Evolutionary conservation across 176 grass and related monocot species (phyloP).

Genomic region (Rhipidocladum racemiflorum): DNA sequence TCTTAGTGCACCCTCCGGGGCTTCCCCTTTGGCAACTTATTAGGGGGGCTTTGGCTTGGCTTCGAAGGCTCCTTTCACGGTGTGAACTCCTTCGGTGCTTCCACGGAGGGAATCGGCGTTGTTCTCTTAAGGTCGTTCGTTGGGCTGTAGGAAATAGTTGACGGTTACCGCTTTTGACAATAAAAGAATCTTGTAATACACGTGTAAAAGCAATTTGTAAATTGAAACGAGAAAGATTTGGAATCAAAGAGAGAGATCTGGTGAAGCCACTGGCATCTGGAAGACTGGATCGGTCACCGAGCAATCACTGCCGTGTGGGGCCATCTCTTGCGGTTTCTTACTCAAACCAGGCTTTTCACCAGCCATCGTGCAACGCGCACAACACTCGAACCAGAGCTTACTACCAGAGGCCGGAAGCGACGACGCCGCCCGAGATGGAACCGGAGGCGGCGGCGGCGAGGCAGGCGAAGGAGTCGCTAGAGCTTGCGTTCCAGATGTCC

Average conservation of each 20-base stretch:
- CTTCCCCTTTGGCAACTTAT: too few relatives aligned
- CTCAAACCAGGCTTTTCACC: neutral
- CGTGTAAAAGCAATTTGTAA: neutral
- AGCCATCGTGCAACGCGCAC: neutral
- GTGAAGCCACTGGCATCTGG: too few relatives aligned
- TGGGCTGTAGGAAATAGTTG: too few relatives aligned
- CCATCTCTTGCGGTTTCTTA: neutral
- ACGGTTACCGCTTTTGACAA: too few relatives aligned
- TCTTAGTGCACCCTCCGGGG: too few relatives aligned
- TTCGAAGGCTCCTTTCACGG: too few relatives aligned
- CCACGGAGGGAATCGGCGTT: too few relatives aligned
- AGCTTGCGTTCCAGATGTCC: constrained; percentile 71
- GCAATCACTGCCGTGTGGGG: neutral
- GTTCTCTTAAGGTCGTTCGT: too few relatives aligned
- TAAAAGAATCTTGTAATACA: neutral
- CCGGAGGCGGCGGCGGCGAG: constrained; percentile 34
- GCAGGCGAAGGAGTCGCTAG: constrained; percentile 72
- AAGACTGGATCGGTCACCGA: too few relatives aligned
- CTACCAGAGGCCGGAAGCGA: neutral
- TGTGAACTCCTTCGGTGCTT: too few relatives aligned
- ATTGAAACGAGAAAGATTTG: neutral
- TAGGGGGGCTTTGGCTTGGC: too few relatives aligned
- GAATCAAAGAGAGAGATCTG: too few relatives aligned
- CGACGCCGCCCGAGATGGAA: constrained; percentile 26
- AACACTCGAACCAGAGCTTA: neutral